Conservation (phyloP, 345 rosid species). For the Durio zibethinus region DNA sequence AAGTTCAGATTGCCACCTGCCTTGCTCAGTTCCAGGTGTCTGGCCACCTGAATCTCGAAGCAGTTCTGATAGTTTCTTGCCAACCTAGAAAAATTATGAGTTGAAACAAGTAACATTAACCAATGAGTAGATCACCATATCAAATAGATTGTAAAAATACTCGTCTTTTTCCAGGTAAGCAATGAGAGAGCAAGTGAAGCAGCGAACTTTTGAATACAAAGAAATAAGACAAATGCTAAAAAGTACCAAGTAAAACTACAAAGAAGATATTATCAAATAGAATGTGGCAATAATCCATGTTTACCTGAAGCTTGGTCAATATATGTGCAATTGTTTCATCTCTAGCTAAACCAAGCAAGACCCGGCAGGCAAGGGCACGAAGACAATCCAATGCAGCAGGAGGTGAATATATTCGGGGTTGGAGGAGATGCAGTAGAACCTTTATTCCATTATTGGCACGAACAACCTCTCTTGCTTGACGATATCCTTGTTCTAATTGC, state of each 20-base stretch:
- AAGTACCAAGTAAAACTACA: not conserved
- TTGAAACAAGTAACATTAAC: not conserved
- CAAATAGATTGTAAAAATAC: not conserved
- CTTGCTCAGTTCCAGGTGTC: conserved; percentile 74
- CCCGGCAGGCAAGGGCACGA: conserved; percentile 92
- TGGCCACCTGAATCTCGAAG: conserved; percentile 90
- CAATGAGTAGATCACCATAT: not conserved
- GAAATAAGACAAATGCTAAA: not conserved
- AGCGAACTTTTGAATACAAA: not conserved
- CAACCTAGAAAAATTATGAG: conserved; percentile 56
- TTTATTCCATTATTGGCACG: conserved; percentile 97
- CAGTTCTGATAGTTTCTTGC: conserved; percentile 90
- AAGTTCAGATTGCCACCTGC: conserved; percentile 94
- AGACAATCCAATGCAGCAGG: conserved; percentile 93
- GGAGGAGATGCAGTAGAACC: conserved; percentile 92
- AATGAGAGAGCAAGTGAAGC: not conserved
- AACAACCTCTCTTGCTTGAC: conserved; percentile 92
- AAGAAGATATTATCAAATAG: not conserved
- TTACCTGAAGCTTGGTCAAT: conserved; percentile 96
- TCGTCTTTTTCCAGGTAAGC: not conserved
- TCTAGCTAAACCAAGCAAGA: conserved; percentile 95
- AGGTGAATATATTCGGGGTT: conserved; percentile 80
- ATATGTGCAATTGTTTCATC: conserved; percentile 96
- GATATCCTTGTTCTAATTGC: conserved; percentile 92
- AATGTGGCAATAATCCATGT: not conserved